These are phyloP conservation scores for Daldinia sp. DNA, from an alignment of 2,329 filamentous ascomycete species.

Conservation along the genomic window DNA sequence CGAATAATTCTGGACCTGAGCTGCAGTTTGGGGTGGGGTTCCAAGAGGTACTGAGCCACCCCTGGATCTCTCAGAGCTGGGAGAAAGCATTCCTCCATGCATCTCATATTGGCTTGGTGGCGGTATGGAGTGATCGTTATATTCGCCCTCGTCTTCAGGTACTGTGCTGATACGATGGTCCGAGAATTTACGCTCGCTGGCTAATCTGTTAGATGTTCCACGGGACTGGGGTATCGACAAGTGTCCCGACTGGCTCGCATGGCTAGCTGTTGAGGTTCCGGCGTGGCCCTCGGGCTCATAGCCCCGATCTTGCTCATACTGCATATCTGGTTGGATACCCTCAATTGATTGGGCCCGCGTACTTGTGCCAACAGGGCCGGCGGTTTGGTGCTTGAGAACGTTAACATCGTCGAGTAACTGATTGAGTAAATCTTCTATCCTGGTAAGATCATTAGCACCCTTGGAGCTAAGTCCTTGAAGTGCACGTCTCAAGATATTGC, in stretches of 20 bases:
- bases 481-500: conserved; percentile 94
- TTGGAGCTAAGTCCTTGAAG: conserved; percentile 89
- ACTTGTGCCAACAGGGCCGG: conserved; percentile 49
- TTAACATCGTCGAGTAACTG: conserved; percentile 94
- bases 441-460: conserved; percentile 84
- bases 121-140: conserved; percentile 53
- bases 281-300: conserved; percentile 87
- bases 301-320: conserved; percentile 74
- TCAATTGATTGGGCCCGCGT: conserved; percentile 73
- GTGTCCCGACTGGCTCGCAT: conserved; percentile 78
- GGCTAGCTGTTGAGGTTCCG: conserved; percentile 76
- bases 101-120: conserved; percentile 63
- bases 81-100: conserved; percentile 68
- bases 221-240: conserved; percentile 68
- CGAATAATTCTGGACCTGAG: conserved; percentile 51
- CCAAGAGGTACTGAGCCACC: conserved; percentile 63
- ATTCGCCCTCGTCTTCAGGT: conserved; percentile 81
- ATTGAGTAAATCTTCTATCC: conserved; percentile 91
- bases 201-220: conserved; percentile 54
- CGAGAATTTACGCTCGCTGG: conserved; percentile 65
- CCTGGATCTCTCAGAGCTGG: conserved; percentile 62
- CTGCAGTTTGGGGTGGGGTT: conserved; percentile 64
- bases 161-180: conserved; percentile 92
- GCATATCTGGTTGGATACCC: conserved; percentile 67
- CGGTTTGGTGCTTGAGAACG: conserved; percentile 72